Evolutionary conservation across 257 asterid genomes (phyloP).

Genomic region (Echium plantagineum): DNA sequence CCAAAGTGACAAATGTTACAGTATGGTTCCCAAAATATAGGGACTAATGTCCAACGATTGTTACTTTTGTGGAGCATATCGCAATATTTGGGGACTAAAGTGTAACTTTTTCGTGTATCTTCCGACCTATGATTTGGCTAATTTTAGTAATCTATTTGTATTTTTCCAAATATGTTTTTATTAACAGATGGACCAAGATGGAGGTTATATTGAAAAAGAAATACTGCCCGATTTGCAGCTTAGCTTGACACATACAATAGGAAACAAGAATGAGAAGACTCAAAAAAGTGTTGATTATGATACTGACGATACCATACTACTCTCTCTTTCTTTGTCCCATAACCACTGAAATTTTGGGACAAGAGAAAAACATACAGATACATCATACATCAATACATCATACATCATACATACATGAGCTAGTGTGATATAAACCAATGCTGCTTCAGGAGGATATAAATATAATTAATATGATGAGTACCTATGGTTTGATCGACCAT

Average conservation of each 20-base stretch:
- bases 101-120: no score
- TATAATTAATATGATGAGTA: conserved; percentile 22
- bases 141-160: neutral
- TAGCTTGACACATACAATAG: conserved; percentile 31
- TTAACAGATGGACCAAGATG: conserved; percentile 33
- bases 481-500: conserved; percentile 65
- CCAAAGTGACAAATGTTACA: no score
- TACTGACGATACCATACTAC: conserved; percentile 50
- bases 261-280: conserved; percentile 20
- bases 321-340: conserved; percentile 45
- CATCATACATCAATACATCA: no score
- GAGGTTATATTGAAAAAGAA: conserved; percentile 18
- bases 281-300: conserved; percentile 30
- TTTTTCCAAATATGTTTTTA: neutral
- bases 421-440: no score
- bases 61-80: no score
- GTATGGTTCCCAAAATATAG: no score
- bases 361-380: neutral
- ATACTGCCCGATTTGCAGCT: conserved; percentile 43
- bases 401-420: no score
- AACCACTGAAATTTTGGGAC: conserved; percentile 4
- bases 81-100: no score
- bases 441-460: no score
- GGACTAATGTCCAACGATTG: no score
- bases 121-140: no score